Evolutionary conservation across 345 rosid species (phyloP).

Genomic region (Ceriops decandra): DNA sequence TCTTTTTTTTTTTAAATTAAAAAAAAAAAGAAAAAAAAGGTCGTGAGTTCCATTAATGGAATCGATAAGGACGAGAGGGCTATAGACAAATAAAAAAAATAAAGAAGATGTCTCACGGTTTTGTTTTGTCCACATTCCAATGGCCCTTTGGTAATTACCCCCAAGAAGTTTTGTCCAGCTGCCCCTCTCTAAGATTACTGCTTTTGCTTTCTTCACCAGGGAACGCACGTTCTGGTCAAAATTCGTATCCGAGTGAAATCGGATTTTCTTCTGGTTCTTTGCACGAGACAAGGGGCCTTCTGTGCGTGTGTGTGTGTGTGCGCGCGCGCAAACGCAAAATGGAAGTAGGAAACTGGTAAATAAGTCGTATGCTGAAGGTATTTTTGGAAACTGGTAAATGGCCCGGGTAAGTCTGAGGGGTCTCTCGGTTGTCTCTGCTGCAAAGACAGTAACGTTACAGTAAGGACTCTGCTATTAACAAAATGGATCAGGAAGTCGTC

Average conservation of each 20-base stretch:
- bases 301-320: background rate
- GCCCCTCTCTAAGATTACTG: slow-evolving; percentile 4
- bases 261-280: background rate
- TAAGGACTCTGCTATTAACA: slow-evolving; percentile 10
- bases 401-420: background rate
- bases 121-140: background rate
- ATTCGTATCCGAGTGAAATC: background rate
- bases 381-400: background rate
- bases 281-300: background rate
- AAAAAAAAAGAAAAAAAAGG: too few species aligned
- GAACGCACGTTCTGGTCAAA: background rate
- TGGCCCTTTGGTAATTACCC: slow-evolving; percentile 13
- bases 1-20: too few species aligned
- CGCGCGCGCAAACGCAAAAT: background rate
- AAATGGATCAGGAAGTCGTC: slow-evolving; percentile 18
- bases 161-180: slow-evolving; percentile 3
- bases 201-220: background rate
- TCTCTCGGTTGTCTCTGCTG: background rate
- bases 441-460: slow-evolving; percentile 18
- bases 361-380: background rate
- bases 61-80: slow-evolving; percentile 22
- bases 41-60: background rate
- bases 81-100: background rate
- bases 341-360: background rate
- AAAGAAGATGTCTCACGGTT: slow-evolving; percentile 10